phyloP scores from a whole-genome alignment of 768 basidiomycete genomes.

The Epithele typhae region DNA sequence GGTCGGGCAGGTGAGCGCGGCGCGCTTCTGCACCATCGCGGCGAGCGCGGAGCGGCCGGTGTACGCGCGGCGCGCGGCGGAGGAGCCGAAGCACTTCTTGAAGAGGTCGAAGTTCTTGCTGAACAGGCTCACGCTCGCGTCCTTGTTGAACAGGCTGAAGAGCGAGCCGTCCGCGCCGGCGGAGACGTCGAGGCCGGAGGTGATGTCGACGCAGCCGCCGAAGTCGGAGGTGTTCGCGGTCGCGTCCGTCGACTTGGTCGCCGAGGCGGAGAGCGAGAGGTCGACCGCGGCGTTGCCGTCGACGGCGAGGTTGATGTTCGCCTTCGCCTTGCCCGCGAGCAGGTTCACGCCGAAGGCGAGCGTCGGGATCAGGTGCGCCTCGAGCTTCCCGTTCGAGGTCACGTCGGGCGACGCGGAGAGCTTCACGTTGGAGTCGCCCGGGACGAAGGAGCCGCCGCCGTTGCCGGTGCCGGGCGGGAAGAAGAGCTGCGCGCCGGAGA shows the following conservation, averaged over 20 bases:
- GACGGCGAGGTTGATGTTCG: slow-evolving; percentile 38
- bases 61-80: slow-evolving; percentile 8
- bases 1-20: slow-evolving; percentile 1
- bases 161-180: slow-evolving; percentile 21
- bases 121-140: slow-evolving; percentile 17
- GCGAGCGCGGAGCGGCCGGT: slow-evolving; percentile 4
- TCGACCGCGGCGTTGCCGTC: slow-evolving; percentile 27
- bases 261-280: slow-evolving; percentile 20
- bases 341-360: slow-evolving; percentile 43
- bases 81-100: slow-evolving; percentile 21
- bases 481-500: slow-evolving; percentile 36
- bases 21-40: background rate
- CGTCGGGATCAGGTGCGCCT: slow-evolving; percentile 46
- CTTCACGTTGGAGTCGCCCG: slow-evolving; percentile 31
- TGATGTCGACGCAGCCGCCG: slow-evolving; percentile 20
- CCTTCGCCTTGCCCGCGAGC: slow-evolving; percentile 31
- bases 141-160: slow-evolving; percentile 19
- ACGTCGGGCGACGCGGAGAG: slow-evolving; percentile 37
- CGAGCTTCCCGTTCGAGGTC: slow-evolving; percentile 37
- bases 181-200: slow-evolving; percentile 16
- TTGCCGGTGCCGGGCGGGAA: slow-evolving; percentile 37
- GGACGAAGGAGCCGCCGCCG: slow-evolving; percentile 6
- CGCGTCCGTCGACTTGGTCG: background rate
- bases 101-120: slow-evolving; percentile 21
- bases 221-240: slow-evolving; percentile 10